These are phyloP conservation scores for Carex scoparia DNA, from an alignment of 176 grass and related monocot genomes.

Conservation along the genomic window DNA sequence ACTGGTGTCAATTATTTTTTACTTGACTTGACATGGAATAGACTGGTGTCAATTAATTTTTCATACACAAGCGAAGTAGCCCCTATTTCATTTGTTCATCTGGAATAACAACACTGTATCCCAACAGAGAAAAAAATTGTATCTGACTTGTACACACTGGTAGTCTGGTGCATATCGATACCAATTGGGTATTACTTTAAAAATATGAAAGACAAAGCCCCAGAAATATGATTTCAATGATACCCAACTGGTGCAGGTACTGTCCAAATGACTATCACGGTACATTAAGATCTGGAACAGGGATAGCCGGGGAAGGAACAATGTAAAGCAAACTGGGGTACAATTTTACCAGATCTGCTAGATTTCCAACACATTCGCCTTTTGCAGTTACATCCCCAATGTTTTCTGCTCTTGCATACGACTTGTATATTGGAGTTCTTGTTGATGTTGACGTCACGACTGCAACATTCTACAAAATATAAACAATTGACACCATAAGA, in stretches of 20 bases:
- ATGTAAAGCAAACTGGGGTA: constrained; percentile 11
- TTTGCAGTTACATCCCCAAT: constrained; percentile 99
- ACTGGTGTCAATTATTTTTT: background rate
- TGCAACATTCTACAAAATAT: constrained; percentile 28
- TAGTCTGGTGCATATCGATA: too few relatives aligned
- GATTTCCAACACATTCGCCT: constrained; percentile 93
- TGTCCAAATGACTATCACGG: background rate
- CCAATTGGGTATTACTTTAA: too few relatives aligned
- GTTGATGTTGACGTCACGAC: constrained; percentile 98
- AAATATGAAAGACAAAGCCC: background rate
- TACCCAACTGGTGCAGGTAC: background rate
- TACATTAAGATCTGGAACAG: background rate
- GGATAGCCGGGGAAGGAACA: background rate
- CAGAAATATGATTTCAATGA: background rate
- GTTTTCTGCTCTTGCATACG: constrained; percentile 97
- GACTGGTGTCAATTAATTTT: background rate
- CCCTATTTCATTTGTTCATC: background rate
- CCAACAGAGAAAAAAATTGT: background rate
- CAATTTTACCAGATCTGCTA: constrained; percentile 94
- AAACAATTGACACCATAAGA: constrained; percentile 10
- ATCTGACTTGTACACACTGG: background rate
- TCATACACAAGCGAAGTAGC: background rate
- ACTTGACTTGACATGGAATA: background rate
- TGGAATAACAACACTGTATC: background rate
- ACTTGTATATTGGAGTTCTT: constrained; percentile 95